Conservation (phyloP, 441 rosid species). For the Biscutella laevigata region DNA sequence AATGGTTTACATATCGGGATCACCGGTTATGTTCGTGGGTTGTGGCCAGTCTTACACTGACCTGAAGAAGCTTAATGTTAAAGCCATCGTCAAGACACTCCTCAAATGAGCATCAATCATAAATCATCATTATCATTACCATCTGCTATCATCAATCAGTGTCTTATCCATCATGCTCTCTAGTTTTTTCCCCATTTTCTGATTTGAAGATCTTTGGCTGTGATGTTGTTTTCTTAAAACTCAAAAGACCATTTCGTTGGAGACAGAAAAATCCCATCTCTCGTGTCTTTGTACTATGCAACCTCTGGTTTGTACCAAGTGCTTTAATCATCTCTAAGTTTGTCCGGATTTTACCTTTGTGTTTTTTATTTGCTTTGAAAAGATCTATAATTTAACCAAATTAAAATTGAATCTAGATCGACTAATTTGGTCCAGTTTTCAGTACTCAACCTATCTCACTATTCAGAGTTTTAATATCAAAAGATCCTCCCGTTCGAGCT, state of each 20-base stretch:
- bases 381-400: too few species aligned
- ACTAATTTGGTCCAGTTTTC: too few species aligned
- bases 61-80: conserved; percentile 82
- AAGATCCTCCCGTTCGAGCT: too few species aligned
- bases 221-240: conserved; percentile 14
- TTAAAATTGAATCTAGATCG: too few species aligned
- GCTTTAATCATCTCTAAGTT: too few species aligned
- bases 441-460: too few species aligned
- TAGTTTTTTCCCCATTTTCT: conserved; percentile 6
- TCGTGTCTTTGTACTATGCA: background rate
- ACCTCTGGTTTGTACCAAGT: background rate
- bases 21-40: conserved; percentile 98
- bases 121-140: background rate
- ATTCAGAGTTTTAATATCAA: too few species aligned
- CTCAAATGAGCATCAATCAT: conserved; percentile 45
- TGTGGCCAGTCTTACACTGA: conserved; percentile 97
- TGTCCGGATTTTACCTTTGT: too few species aligned
- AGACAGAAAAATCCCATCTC: background rate
- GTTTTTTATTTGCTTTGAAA: too few species aligned
- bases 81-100: conserved; percentile 79
- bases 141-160: conserved; percentile 6
- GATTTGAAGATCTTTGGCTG: conserved; percentile 25
- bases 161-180: conserved; percentile 15
- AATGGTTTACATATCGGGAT: conserved; percentile 89
- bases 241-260: conserved; percentile 3